Evolutionary conservation across 2,329 filamentous ascomycete genomes (phyloP).

Genomic region (Neoascochyta sp.): DNA sequence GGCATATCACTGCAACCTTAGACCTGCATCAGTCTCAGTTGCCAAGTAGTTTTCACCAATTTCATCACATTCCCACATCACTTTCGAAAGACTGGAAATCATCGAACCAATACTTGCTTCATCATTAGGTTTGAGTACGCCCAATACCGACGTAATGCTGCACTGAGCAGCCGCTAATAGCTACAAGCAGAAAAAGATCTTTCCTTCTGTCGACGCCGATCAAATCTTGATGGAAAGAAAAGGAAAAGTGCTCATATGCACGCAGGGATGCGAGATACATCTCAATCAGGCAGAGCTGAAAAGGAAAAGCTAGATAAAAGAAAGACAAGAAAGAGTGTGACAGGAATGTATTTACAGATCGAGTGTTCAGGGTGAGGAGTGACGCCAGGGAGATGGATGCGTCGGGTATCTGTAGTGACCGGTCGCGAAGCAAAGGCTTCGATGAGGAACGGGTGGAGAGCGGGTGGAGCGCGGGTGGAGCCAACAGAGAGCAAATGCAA

Average conservation of each 20-base stretch:
- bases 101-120: constrained; percentile 4
- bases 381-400: constrained; percentile 11
- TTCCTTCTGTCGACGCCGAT: constrained; percentile 4
- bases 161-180: constrained; percentile 6
- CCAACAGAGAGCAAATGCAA: no score
- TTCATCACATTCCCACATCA: no score
- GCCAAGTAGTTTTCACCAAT: no score
- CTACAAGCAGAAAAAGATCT: constrained; percentile 5
- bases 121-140: constrained; percentile 11
- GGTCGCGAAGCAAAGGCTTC: constrained; percentile 25
- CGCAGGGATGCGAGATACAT: constrained; percentile 6
- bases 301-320: constrained; percentile 7
- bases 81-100: no score
- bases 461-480: no score
- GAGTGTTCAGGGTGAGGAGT: constrained; percentile 3
- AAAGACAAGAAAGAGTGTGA: constrained; percentile 7
- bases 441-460: constrained; percentile 7
- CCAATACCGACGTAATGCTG: constrained; percentile 8
- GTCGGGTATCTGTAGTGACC: constrained; percentile 40
- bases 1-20: no score
- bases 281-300: constrained; percentile 9
- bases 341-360: constrained; percentile 13
- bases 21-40: no score
- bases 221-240: constrained; percentile 3
- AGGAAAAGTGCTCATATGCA: constrained; percentile 12